phyloP scores from a whole-genome alignment of 2,329 filamentous ascomycete species.

The Trichoderma harzianum region DNA sequence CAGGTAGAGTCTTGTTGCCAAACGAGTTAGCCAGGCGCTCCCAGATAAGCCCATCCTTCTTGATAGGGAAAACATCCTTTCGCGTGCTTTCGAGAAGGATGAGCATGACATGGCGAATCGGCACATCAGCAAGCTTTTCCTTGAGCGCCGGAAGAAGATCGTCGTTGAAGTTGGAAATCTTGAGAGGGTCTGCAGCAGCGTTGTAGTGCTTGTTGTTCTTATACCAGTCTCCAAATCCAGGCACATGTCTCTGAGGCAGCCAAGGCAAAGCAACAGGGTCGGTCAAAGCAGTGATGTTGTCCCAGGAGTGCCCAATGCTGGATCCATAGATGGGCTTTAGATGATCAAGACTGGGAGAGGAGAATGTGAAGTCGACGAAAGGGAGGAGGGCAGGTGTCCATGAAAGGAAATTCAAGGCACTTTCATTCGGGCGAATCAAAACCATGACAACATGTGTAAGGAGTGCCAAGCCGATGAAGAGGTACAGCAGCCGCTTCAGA shows the following conservation, averaged over 20 bases:
- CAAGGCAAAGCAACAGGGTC: constrained; percentile 21
- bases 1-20: constrained; percentile 32
- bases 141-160: constrained; percentile 29
- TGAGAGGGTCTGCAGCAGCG: constrained; percentile 37
- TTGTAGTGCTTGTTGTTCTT: constrained; percentile 31
- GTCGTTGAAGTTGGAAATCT: constrained; percentile 39
- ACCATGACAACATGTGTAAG: constrained; percentile 26
- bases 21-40: constrained; percentile 33
- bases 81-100: constrained; percentile 45
- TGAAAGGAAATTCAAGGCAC: constrained; percentile 34
- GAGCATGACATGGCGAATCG: constrained; percentile 43
- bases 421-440: constrained; percentile 31
- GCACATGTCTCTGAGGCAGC: constrained; percentile 21
- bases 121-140: constrained; percentile 28
- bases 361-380: constrained; percentile 33
- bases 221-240: constrained; percentile 30
- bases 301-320: constrained; percentile 22
- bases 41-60: constrained; percentile 38
- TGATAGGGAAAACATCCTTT: constrained; percentile 44
- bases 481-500: constrained; percentile 19
- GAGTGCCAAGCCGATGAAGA: constrained; percentile 26
- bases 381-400: constrained; percentile 35
- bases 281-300: constrained; percentile 23
- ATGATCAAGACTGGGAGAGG: constrained; percentile 25
- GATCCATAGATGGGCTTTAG: constrained; percentile 17